These are phyloP conservation scores for Fusarium tupiense DNA, from an alignment of 2,329 filamentous ascomycete species.

Conservation along the genomic window DNA sequence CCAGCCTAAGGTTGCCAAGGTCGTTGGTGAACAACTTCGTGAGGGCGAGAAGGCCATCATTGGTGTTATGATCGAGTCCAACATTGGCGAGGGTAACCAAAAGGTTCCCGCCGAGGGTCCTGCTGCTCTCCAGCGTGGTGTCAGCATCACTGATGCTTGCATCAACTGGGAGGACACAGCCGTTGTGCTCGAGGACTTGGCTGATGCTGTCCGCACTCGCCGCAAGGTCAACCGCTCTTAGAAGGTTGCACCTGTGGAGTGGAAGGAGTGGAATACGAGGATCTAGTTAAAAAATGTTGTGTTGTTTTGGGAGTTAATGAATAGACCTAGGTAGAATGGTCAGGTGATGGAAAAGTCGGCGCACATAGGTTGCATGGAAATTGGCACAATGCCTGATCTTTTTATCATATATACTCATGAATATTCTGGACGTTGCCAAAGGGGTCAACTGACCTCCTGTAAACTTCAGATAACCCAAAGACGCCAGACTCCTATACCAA, in stretches of 20 bases:
- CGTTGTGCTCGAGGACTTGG: constrained; percentile 82
- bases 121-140: constrained; percentile 81
- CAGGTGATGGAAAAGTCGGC: constrained; percentile 38
- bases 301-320: constrained; percentile 38
- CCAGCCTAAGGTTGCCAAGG: constrained; percentile 90
- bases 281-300: constrained; percentile 15
- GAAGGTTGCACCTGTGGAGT: constrained; percentile 40
- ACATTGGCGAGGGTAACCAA: constrained; percentile 90
- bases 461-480: constrained; percentile 10
- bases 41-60: constrained; percentile 89
- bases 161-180: constrained; percentile 92
- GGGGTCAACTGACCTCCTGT: constrained; percentile 8
- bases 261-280: constrained; percentile 6
- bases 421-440: not conserved
- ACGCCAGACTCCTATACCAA: constrained; percentile 22
- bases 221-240: constrained; percentile 61
- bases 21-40: constrained; percentile 84
- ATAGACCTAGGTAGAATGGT: constrained; percentile 30
- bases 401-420: constrained; percentile 18
- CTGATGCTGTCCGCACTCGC: constrained; percentile 81
- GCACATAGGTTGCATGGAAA: constrained; percentile 43
- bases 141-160: constrained; percentile 96
- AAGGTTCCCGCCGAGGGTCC: constrained; percentile 89
- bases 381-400: constrained; percentile 35
- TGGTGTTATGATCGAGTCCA: constrained; percentile 98